These are phyloP conservation scores for Melampsora americana DNA, from an alignment of 1,284 basidiomycete genomes.

Conservation along the genomic window DNA sequence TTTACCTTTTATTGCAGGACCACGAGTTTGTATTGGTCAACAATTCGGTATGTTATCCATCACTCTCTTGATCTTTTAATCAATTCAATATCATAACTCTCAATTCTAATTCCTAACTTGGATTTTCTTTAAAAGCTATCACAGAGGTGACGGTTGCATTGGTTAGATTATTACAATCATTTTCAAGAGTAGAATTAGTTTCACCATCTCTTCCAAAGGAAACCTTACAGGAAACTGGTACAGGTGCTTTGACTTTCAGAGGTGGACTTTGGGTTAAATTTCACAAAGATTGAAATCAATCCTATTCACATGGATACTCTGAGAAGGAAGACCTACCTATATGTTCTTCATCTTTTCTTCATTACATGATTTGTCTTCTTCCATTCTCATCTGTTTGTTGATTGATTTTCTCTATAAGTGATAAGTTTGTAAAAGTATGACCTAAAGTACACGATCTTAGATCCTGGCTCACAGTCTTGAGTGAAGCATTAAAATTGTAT, in stretches of 20 bases:
- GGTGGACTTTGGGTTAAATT: slow-evolving; percentile 30
- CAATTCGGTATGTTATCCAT: slow-evolving; percentile 59
- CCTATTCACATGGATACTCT: too few species aligned
- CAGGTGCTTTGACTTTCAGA: slow-evolving; percentile 24
- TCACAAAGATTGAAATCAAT: slow-evolving; percentile 18
- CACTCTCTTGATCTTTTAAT: background rate
- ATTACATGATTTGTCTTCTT: too few species aligned
- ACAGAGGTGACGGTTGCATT: slow-evolving; percentile 70
- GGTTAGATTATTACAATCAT: slow-evolving; percentile 64
- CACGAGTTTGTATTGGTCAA: slow-evolving; percentile 62
- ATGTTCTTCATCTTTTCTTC: too few species aligned
- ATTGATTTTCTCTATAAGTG: too few species aligned
- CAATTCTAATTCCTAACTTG: background rate
- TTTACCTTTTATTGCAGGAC: slow-evolving; percentile 46
- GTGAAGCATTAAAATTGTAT: too few species aligned
- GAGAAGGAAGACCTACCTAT: too few species aligned
- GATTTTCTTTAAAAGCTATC: slow-evolving; percentile 56
- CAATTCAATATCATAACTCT: background rate
- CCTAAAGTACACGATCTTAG: too few species aligned
- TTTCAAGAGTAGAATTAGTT: slow-evolving; percentile 62
- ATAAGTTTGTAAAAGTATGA: too few species aligned
- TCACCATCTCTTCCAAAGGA: background rate
- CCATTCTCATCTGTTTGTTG: too few species aligned
- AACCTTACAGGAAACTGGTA: slow-evolving; percentile 8
- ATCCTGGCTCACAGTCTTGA: too few species aligned